Evolutionary conservation across 177 flowering plant genomes (phyloP).

Genomic region (Tripterygium wilfordii): DNA sequence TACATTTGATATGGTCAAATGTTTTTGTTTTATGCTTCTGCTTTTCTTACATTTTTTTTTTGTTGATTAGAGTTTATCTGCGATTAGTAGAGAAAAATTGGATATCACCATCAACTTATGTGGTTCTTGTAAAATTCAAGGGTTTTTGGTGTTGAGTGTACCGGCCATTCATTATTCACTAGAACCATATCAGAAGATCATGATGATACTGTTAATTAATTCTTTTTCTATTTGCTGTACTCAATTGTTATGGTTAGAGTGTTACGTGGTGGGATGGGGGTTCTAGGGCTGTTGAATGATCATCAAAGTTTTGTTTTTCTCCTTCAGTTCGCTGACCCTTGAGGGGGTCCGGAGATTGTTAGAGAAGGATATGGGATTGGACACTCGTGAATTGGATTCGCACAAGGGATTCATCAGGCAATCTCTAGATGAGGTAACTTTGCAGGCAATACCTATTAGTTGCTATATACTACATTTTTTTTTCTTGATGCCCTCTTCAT

Average conservation of each 20-base stretch:
- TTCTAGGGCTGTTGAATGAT: background rate
- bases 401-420: constrained; percentile 72
- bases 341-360: constrained; percentile 68
- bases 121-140: too few species aligned
- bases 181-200: too few species aligned
- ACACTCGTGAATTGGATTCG: constrained; percentile 54
- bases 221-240: background rate
- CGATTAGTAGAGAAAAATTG: too few species aligned
- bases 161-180: too few species aligned
- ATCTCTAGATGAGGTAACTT: constrained; percentile 53
- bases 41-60: too few species aligned
- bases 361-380: constrained; percentile 76
- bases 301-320: constrained; percentile 4
- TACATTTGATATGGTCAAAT: background rate
- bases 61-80: too few species aligned
- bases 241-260: background rate
- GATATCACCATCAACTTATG: too few species aligned
- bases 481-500: background rate
- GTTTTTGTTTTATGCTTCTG: background rate
- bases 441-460: background rate
- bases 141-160: too few species aligned
- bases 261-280: too few species aligned
- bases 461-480: constrained; percentile 13
- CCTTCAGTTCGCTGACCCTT: constrained; percentile 67
- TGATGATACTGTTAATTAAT: too few species aligned